A percentile compares a stretch with the other conserved stretches of the same genome.
phyloP scores from a whole-genome alignment of 2,329 filamentous ascomycete genomes.

The Simplicillium sp. region DNA sequence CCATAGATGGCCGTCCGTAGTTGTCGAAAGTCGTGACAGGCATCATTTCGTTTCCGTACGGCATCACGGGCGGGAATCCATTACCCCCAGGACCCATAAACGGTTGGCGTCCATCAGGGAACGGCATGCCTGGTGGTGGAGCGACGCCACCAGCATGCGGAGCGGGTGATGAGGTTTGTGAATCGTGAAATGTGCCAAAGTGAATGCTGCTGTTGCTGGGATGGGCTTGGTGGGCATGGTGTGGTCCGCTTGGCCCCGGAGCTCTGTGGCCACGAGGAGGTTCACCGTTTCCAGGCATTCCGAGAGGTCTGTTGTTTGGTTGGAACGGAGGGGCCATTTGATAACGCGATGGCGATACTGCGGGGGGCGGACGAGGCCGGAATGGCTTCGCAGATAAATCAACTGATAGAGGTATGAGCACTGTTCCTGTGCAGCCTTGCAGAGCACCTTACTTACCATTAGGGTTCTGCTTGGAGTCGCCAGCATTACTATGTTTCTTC shows the following conservation, averaged over 20 bases:
- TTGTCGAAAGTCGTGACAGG: constrained; percentile 23
- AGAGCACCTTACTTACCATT: background rate
- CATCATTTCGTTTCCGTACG: constrained; percentile 24
- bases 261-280: constrained; percentile 19
- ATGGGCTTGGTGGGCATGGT: constrained; percentile 38
- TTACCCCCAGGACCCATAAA: constrained; percentile 22
- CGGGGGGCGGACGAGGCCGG: constrained; percentile 18
- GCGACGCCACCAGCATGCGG: constrained; percentile 38
- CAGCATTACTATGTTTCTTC: background rate
- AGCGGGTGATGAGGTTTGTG: constrained; percentile 48
- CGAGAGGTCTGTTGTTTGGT: constrained; percentile 21
- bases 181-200: constrained; percentile 45
- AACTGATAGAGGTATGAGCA: background rate
- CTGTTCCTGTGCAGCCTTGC: background rate
- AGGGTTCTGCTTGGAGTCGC: background rate
- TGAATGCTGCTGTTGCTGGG: constrained; percentile 46
- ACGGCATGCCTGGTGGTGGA: constrained; percentile 36
- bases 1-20: constrained; percentile 26
- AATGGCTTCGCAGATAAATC: background rate
- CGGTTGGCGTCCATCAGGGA: constrained; percentile 21
- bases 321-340: constrained; percentile 34
- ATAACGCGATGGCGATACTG: constrained; percentile 25
- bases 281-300: constrained; percentile 22
- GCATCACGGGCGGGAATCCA: constrained; percentile 27
- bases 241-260: constrained; percentile 21